Evolutionary conservation across 371 early-diverging fungal species (phyloP), one percentile per base, ranked within the genome.

Genomic region (Mucor lusitanicus): DNA sequence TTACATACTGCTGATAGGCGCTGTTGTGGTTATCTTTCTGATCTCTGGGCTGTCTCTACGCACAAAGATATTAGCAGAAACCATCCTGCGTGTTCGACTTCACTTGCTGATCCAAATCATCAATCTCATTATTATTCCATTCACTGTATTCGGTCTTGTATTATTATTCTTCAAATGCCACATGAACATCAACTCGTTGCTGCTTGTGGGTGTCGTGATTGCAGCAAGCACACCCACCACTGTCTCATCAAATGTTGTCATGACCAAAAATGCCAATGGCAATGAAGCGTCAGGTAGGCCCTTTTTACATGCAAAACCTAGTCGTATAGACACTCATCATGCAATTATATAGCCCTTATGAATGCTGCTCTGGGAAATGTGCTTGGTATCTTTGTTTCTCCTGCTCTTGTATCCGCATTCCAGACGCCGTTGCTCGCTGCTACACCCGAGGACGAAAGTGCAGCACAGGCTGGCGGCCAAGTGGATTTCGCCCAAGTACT

Each of bases 171-270:
- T 82, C 19, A 69, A 76, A 23, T 33, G 72, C 1, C 77, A 77
- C 44, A 74, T 86, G 50, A 60, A 74, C 4, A 76, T 92, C 48
- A 87, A 87, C 46, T 77, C 80, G 7, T 80, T 86, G 9, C 73
- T 92, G 4, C 67, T 90, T n/a, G 83, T 87, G 5, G 92, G 91
- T 39, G 74, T 92, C 50, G 85, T 90, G 6, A 87, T 92, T 63
- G 86, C 89, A 40, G 86, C 87, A 28, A 84, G 88, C 21, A 90
- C 89, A 8, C 93, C 93, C 0, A 91, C 93, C 0, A 92, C 93
- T 9, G 89, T 92, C 46, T 89, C 91, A 3, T 91, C 93, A 25
- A 91, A 91, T 71, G 91, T 91, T 13, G 86, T 91, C 69, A 91
- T 91, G 91, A 92, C 93, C 4, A 87, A 88, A 73, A 87, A 87